Base-by-base conservation (phyloP, 148 eudicot genomes). In the Beta vulgaris region DNA sequence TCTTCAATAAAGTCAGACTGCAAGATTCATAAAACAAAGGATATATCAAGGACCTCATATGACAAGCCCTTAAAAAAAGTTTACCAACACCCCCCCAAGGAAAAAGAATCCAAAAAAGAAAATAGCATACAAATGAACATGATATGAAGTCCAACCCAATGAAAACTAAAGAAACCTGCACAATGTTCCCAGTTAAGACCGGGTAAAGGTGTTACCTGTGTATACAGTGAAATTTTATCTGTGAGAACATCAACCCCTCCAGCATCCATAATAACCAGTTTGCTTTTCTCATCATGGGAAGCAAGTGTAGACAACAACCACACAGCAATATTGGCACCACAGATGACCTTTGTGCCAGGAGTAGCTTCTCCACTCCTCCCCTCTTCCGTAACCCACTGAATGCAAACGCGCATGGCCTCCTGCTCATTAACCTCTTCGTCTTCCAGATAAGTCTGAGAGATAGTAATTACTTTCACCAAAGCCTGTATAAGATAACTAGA, bases 301-400 rank as follows among this genome's bases (percentile, higher is more conserved):
- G 96, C 96, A 86, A 95, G 91, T 78, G 86, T 85, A 48, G 96
- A 89, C 39, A 95, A 88, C 57, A 95, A 86, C 99, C 97, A 95
- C 76, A 90, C 82, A 53, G 87, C 89, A 69, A 92, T 87, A 78
- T 88, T 84, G 54, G 84, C 81, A 62, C 96, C 96, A 80, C 76
- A 64, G 67, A 95, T 83, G 36, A 85, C 80, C 62, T 81, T 82
- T 42, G 91, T 87, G 74, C 81, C 85, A 69, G 61, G 57, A 69
- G 72, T 78, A 55, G 67, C 57, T 71, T 76, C 87, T 51, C 61
- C 55, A 68, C 68, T 73, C 71, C 73, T 85, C 32, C 71, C 79
- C 80, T 80, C 90, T 81, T 88, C 88, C 49, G 80, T 59, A 49
- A 78, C 65, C 78, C 76, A 59, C 37, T 48, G 70, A 81, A 88